Percentiles rank a stretch among this genome's conserved stretches.
phyloP scores from a whole-genome alignment of 2,329 filamentous ascomycete genomes.

The Penicillium sclerotiorum region DNA sequence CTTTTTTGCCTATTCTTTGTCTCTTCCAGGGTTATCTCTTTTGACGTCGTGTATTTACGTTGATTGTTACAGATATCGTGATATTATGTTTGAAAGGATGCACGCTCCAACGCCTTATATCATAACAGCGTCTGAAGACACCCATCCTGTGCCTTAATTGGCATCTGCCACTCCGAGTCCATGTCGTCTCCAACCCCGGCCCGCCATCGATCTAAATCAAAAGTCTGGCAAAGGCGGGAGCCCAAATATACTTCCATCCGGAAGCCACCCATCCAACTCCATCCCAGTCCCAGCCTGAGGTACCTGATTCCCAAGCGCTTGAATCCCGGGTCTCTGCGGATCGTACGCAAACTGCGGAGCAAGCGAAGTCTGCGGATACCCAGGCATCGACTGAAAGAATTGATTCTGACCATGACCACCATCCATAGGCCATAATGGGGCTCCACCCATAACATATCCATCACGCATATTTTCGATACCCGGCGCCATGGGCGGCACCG shows the following conservation, averaged over 20 bases:
- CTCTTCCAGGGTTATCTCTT: no score
- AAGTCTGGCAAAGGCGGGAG: slow-evolving; percentile 32
- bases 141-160: no score
- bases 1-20: no score
- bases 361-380: slow-evolving; percentile 26
- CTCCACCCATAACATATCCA: slow-evolving; percentile 25
- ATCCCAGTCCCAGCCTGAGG: slow-evolving; percentile 27
- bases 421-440: slow-evolving; percentile 28
- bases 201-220: slow-evolving; percentile 17
- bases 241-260: slow-evolving; percentile 33
- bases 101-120: no score
- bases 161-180: no score
- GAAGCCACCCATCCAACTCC: slow-evolving; percentile 36
- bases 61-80: no score
- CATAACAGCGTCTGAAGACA: no score
- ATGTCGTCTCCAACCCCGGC: neutral
- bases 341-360: slow-evolving; percentile 28
- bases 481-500: slow-evolving; percentile 15
- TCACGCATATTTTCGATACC: slow-evolving; percentile 24
- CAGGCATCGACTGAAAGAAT: slow-evolving; percentile 17
- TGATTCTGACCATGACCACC: slow-evolving; percentile 14
- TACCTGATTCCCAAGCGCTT: slow-evolving; percentile 10
- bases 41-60: no score
- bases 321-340: slow-evolving; percentile 21
- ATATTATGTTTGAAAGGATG: no score